Evolutionary conservation across 768 basidiomycete species (phyloP), one percentile per base, ranked within the genome.

Genomic region (Pilatotrama ljubarskyi): DNA sequence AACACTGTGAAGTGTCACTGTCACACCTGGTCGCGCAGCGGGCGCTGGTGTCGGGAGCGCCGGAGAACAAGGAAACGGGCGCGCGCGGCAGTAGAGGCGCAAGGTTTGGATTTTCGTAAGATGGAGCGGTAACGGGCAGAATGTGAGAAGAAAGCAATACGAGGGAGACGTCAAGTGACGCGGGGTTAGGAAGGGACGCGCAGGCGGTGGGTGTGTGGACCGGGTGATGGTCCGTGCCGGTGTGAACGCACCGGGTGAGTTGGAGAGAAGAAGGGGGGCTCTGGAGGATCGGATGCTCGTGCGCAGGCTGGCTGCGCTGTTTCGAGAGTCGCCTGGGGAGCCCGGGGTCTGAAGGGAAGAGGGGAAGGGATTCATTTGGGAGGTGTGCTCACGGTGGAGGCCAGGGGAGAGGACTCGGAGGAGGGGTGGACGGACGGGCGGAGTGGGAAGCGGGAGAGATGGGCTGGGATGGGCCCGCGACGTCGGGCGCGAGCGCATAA

Each of bases 101-200:
- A 59, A 59, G 51, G 58, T 52, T 59, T 22, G 36, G 8, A 15
- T 41, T 53, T n/a, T 17, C 44, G 58, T 59, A 53, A 59, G 51
- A 44, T 29, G 29, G 24, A 32, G 15, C 25, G 10, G 26, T 3
- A 22, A 25, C 18, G n/a, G 36, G 50, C 20, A 25, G 32, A n/a
- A 20, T 38, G 47, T 58, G 56, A 43, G 56, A 58, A 59, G 58
- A 37, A 6, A 15, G 36, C n/a, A 20, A 49, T 29, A 32, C 50
- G 58, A 36, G 44, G 32, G 53, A 38, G n/a, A 14, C 24, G 55
- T 64, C 65, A 62, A 61, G 55, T 65, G 64, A 67, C 64, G 64
- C 68, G 63, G 59, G 51, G 64, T 58, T 59, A 56, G 58, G 58
- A 59, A 20, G 63, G 59, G 44, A 37, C 47, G 42, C 35, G 52